phyloP scores from a whole-genome alignment of 176 grass and related monocot species.

The Alopecurus myosuroides region DNA sequence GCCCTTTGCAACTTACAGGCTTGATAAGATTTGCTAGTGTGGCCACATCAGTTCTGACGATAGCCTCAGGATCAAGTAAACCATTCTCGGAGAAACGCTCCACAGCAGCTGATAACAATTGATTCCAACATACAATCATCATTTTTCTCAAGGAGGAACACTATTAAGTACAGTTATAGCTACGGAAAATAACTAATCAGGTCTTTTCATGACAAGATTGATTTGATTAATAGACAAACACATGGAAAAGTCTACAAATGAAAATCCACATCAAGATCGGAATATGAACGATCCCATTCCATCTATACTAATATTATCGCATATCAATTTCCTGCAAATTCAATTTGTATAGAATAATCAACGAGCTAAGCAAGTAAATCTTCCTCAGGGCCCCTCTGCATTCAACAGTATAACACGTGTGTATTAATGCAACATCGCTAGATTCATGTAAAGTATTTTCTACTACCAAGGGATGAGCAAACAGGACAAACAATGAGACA shows the following conservation, averaged over 20 bases:
- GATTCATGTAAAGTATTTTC: neutral
- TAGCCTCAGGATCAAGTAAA: slow-evolving; percentile 76
- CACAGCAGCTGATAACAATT: slow-evolving; percentile 73
- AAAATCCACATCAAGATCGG: neutral
- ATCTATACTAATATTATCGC: neutral
- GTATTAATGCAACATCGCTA: neutral
- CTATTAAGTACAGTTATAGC: neutral
- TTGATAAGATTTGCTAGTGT: slow-evolving; percentile 76
- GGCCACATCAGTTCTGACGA: slow-evolving; percentile 68
- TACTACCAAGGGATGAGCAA: neutral
- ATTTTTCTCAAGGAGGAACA: slow-evolving; percentile 15
- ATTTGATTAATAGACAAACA: neutral
- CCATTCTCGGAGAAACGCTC: slow-evolving; percentile 66
- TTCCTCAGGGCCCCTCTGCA: neutral
- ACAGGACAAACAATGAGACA: neutral
- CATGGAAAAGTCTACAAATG: neutral
- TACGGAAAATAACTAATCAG: neutral
- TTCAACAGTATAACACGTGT: neutral
- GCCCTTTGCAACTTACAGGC: slow-evolving; percentile 53
- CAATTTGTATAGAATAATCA: neutral
- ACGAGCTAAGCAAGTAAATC: neutral
- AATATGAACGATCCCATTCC: neutral
- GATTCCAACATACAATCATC: slow-evolving; percentile 32
- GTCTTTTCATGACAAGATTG: slow-evolving; percentile 1
- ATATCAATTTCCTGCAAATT: neutral